Conservation (phyloP, 2,329 filamentous ascomycete species). For the Clarireedia paspali region DNA sequence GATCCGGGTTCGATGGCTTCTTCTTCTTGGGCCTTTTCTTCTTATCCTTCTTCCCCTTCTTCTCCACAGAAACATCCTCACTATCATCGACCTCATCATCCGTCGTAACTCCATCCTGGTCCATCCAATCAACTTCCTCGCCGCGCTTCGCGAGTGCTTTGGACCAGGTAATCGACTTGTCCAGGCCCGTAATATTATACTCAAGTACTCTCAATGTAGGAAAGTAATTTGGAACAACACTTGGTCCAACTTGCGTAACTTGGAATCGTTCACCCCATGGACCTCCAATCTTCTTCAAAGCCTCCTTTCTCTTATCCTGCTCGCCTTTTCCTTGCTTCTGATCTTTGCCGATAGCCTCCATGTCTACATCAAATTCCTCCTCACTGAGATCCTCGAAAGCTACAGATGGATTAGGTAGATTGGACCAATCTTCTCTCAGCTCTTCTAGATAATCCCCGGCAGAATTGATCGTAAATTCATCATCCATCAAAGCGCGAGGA, state of each 20-base stretch:
- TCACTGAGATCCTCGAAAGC: constrained; percentile 14
- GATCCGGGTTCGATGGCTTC: constrained; percentile 50
- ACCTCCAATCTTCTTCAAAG: constrained; percentile 64
- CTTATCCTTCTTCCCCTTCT: constrained; percentile 34
- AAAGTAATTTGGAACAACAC: constrained; percentile 87
- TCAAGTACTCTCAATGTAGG: constrained; percentile 85
- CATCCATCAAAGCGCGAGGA: constrained; percentile 35
- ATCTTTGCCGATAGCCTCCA: constrained; percentile 35
- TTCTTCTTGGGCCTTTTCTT: constrained; percentile 41
- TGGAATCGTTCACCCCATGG: constrained; percentile 80
- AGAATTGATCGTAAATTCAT: constrained; percentile 56
- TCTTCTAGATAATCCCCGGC: constrained; percentile 75
- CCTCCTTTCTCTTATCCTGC: constrained; percentile 43
- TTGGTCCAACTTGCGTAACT: constrained; percentile 72
- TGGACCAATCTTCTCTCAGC: constrained; percentile 69
- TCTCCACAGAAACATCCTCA: constrained; percentile 31
- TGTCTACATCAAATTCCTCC: constrained; percentile 4
- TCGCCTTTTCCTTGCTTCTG: constrained; percentile 43
- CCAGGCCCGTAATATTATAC: constrained; percentile 67
- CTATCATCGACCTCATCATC: constrained; percentile 21
- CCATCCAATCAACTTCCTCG: constrained; percentile 15
- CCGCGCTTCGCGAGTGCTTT: constrained; percentile 6
- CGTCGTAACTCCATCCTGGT: constrained; percentile 8
- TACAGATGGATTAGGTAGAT: constrained; percentile 48
- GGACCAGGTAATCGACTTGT: constrained; percentile 19